A percentile compares a stretch with the other conserved stretches of the same genome.
Evolutionary conservation across 192 early-diverging fungal species (phyloP).

Genomic region (Backusella tuberculispora): DNA sequence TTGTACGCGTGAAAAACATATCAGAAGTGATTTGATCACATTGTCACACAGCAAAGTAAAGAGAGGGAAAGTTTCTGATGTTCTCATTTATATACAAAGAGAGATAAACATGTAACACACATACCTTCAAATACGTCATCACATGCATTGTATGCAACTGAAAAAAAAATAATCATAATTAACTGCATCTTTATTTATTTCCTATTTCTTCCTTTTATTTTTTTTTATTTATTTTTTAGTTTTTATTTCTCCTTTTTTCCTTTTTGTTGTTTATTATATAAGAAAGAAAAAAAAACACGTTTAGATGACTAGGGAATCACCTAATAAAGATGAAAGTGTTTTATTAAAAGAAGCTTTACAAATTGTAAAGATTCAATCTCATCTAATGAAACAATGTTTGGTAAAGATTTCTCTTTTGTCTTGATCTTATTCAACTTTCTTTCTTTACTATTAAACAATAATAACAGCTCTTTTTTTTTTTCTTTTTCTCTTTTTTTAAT

Average conservation of each 20-base stretch:
- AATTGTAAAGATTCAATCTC: slow-evolving; percentile 92
- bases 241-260: slow-evolving; percentile 1
- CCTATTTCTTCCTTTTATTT: no score
- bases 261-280: slow-evolving; percentile 2
- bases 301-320: slow-evolving; percentile 36
- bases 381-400: slow-evolving; percentile 94
- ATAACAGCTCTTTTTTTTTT: background rate
- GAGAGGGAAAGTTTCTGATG: no score
- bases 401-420: slow-evolving; percentile 54
- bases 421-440: no score
- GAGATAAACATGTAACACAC: background rate
- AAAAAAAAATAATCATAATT: background rate
- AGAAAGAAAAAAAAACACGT: no score
- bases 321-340: slow-evolving; percentile 84
- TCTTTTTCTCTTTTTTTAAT: background rate
- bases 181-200: background rate
- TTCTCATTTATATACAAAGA: no score
- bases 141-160: background rate
- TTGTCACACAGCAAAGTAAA: no score
- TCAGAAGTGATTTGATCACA: no score
- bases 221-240: background rate
- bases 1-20: no score
- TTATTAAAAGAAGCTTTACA: slow-evolving; percentile 90
- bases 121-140: background rate
- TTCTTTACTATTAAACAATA: background rate